Base-by-base conservation (phyloP, 1,139 yeast genomes). In the Blastobotrys ciferrii region DNA sequence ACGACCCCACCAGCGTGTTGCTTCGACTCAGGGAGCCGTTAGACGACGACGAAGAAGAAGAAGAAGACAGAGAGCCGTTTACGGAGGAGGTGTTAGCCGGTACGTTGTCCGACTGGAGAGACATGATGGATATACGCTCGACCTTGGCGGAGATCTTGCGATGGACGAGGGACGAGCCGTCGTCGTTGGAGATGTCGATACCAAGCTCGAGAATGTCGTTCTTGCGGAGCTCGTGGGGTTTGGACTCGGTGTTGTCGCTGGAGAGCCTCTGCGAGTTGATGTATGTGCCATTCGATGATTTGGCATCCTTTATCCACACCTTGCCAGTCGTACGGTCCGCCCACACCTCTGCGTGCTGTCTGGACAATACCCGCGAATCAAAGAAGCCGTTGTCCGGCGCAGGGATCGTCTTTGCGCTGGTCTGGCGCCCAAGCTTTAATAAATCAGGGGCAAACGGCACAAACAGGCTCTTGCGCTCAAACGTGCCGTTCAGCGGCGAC, bases 221-320 rank as follows among this genome's bases (percentile, higher is more conserved):
- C 35, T 82, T 75, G 51, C 80, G 75, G 46, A 92, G 69, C 57
- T 82, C 87, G 36, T 52, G 57, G 2, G 87, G 80, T 46, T 81
- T 75, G 40, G 70, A 64, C 50, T 73, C 77, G 13, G 75, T 73
- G 55, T 71, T 72, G 45, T 77, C 91, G 36, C 78, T 75, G 18
- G 80, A 79, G 6, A 92, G 74, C 52, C 91, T 81, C 37, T 71
- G 73, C 40, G 83, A 87, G 65, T 92, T 92, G 45, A 92, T 80
- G 65, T 86, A 94, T 0, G 98, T 92, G 9, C 99, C 99, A 67
- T 92, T 92, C 17, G 96, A 87, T 6, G 95, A 85, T 47, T 89
- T 88, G 58, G 89, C 76, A 68, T 92, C 99, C 58, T 84, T 81
- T 37, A 92, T 77, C 77, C 78, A 87, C 32, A 92, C 76, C 52